Base-by-base conservation (phyloP, 1,139 yeast genomes). In the Taphrina populina region DNA sequence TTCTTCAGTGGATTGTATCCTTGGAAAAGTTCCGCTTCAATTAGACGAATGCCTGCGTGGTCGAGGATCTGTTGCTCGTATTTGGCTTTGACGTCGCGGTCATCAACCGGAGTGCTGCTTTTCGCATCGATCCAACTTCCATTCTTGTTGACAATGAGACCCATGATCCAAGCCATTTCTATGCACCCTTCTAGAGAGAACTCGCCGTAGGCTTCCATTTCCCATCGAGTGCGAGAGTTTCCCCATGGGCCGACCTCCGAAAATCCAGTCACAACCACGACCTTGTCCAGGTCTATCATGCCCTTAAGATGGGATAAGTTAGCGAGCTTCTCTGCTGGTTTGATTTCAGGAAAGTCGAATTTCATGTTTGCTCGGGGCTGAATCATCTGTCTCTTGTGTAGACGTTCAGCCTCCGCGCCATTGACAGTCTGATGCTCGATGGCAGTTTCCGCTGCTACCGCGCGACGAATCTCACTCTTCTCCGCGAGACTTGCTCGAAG, bases 121-220 rank as follows among this genome's bases (percentile, higher is more conserved):
- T 92, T 90, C 63, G 95, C 83, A 69, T 92, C 98, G 64, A 92
- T 86, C 98, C 98, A 92, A 71, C 82, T 81, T 74, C 96, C 97
- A 64, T 87, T 88, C 71, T 83, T 88, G 76, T 92, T 92, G 73
- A 86, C 87, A 75, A 92, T 88, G 70, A 85, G 79, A 64, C 97
- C 97, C 97, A 92, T 92, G 65, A 92, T 88, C 97, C 97, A 92
- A 54, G 98, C 97, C 95, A 92, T 90, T 76, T 92, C 98, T 69
- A 92, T 85, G 68, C 96, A 85, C 69, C 98, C 98, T 75, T 92
- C 98, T 67, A 92, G 76, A n/a, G 97, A 90, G 73, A 92, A 92
- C 69, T 86, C 88, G 67, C 98, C 98, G 60, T 73, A 64, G 57
- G 96, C 87, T 76, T 92, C 98, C 95, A 92, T 92, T 74, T 92